These are phyloP conservation scores for Calonectria leucothoes DNA, from an alignment of 2,329 filamentous ascomycete genomes.

Conservation along the genomic window DNA sequence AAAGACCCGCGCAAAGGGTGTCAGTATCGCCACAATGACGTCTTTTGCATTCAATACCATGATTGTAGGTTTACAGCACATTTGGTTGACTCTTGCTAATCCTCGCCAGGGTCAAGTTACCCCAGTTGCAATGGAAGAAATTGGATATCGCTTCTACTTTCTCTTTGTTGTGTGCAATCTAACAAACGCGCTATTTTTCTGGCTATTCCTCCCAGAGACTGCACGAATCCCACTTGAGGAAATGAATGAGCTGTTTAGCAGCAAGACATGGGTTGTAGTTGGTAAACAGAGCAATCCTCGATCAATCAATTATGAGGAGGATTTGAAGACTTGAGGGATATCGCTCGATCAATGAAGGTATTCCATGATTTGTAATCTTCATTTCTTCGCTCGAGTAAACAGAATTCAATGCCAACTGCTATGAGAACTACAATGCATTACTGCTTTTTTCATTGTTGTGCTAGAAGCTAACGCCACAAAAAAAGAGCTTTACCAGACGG, in stretches of 20 bases:
- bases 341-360: neutral
- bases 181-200: neutral
- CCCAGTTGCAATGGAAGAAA: neutral
- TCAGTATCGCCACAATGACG: neutral
- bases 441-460: neutral
- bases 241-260: neutral
- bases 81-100: neutral
- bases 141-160: neutral
- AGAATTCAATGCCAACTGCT: no score
- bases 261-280: neutral
- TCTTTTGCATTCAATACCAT: neutral
- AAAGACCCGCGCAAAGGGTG: neutral
- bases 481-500: no score
- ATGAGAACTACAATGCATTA: neutral
- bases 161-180: neutral
- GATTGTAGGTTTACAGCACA: neutral
- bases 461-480: no score
- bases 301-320: neutral
- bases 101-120: neutral
- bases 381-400: neutral
- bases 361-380: neutral
- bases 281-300: neutral
- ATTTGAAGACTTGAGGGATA: neutral
- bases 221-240: neutral
- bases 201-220: neutral